phyloP scores from a whole-genome alignment of 768 basidiomycete species.

The Clavulina sp. region DNA sequence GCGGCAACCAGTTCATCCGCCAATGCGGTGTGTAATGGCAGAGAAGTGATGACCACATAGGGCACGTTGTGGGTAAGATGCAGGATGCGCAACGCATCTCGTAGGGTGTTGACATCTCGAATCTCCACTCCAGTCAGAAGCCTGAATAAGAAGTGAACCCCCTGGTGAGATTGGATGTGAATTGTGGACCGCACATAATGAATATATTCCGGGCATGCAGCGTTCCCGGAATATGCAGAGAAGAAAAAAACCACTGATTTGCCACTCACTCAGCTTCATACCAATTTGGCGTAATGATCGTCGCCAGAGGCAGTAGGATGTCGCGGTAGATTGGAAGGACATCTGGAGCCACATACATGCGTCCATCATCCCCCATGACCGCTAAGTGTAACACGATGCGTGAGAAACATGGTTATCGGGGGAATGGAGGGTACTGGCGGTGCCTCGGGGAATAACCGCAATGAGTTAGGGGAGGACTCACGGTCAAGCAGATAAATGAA shows the following conservation, averaged over 20 bases:
- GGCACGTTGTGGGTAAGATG: constrained; percentile 64
- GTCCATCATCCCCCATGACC: constrained; percentile 85
- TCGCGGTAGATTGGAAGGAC: constrained; percentile 74
- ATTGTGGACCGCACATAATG: constrained; percentile 2
- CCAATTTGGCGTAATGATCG: constrained; percentile 94
- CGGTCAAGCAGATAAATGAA: constrained; percentile 85
- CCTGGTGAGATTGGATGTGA: not conserved
- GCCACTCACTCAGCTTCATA: constrained; percentile 81
- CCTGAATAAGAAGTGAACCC: too few relatives aligned
- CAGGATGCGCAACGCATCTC: constrained; percentile 47
- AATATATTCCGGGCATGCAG: not conserved
- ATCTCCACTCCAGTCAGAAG: constrained; percentile 58
- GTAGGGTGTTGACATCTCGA: constrained; percentile 46
- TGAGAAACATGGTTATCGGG: not conserved
- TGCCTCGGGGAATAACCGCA: not conserved
- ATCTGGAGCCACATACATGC: constrained; percentile 71
- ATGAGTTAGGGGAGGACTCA: constrained; percentile 23
- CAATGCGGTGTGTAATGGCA: constrained; percentile 34
- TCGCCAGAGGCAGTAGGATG: constrained; percentile 58
- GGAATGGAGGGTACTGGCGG: not conserved
- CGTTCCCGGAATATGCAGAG: not conserved
- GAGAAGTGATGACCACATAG: constrained; percentile 83
- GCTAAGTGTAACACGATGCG: constrained; percentile 29
- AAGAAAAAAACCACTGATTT: not conserved
- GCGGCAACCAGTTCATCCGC: constrained; percentile 35